phyloP scores from a whole-genome alignment of 805 yeast species.

The Yamadazyma kitorensis region DNA sequence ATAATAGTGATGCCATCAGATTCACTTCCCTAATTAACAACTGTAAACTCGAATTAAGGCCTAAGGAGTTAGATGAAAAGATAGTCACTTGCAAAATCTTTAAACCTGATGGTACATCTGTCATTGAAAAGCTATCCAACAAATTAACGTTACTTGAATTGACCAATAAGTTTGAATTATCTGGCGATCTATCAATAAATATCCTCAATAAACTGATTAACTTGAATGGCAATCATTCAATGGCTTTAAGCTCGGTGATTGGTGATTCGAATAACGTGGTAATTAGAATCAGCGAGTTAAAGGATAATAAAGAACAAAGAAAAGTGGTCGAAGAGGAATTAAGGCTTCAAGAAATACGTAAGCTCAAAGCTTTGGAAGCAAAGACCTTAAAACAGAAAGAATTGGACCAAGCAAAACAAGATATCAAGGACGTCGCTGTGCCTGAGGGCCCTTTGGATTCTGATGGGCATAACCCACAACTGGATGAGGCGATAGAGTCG shows the following conservation, averaged over 20 bases:
- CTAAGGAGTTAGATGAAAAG: conserved; percentile 10
- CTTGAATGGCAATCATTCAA: neutral
- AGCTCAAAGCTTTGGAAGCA: conserved; percentile 9
- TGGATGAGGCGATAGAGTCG: neutral
- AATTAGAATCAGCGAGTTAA: conserved; percentile 20
- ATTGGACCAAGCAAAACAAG: no score
- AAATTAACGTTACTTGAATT: conserved; percentile 3
- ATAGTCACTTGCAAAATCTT: conserved; percentile 7
- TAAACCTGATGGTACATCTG: conserved; percentile 2
- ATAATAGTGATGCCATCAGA: conserved; percentile 29
- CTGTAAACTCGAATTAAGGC: conserved; percentile 25
- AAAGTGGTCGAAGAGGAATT: conserved; percentile 18
- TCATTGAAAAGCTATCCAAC: conserved; percentile 7
- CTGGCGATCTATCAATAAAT: conserved; percentile 3
- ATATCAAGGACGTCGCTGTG: no score
- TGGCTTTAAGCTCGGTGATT: conserved; percentile 10
- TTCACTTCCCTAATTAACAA: conserved; percentile 32
- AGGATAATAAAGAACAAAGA: conserved; percentile 22
- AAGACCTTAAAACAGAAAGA: conserved; percentile 7
- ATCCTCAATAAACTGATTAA: conserved; percentile 7
- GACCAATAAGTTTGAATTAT: neutral
- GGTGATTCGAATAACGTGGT: conserved; percentile 24
- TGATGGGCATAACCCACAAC: no score
- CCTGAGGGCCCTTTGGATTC: no score
- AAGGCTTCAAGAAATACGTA: conserved; percentile 13